These are phyloP conservation scores for Plasmodium gonderi DNA, from an alignment of 169 alveolate species.

Conservation along the genomic window DNA sequence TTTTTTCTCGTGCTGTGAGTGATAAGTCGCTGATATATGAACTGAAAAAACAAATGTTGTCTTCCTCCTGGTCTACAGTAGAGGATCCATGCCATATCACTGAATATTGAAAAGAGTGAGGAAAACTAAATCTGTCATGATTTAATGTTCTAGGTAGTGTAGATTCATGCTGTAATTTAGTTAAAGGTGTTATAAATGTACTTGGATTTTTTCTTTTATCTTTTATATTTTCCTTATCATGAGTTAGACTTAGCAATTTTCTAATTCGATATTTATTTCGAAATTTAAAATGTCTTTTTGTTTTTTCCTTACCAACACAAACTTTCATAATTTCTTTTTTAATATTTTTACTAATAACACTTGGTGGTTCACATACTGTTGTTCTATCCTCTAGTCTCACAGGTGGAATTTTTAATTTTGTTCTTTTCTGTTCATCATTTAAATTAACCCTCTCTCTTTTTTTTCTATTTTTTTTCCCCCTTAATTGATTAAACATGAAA, in stretches of 20 bases:
- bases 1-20: conserved; percentile 64
- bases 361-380: conserved; percentile 87
- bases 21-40: conserved; percentile 82
- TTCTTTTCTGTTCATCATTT: conserved; percentile 56
- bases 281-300: conserved; percentile 82
- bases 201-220: conserved; percentile 70
- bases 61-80: conserved; percentile 74
- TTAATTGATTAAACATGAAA: conserved; percentile 55
- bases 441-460: conserved; percentile 59
- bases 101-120: conserved; percentile 84
- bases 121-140: conserved; percentile 81
- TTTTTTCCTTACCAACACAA: conserved; percentile 80
- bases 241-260: conserved; percentile 25
- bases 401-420: conserved; percentile 49
- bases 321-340: conserved; percentile 78
- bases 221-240: conserved; percentile 55
- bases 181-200: conserved; percentile 86
- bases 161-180: conserved; percentile 86
- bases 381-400: conserved; percentile 85
- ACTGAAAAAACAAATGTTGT: conserved; percentile 75
- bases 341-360: conserved; percentile 84
- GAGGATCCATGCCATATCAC: conserved; percentile 84
- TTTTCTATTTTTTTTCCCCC: conserved; percentile 66
- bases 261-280: conserved; percentile 81
- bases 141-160: conserved; percentile 82